These are phyloP conservation scores for Mycena citricolor DNA, from an alignment of 1,284 basidiomycete species.

Conservation along the genomic window DNA sequence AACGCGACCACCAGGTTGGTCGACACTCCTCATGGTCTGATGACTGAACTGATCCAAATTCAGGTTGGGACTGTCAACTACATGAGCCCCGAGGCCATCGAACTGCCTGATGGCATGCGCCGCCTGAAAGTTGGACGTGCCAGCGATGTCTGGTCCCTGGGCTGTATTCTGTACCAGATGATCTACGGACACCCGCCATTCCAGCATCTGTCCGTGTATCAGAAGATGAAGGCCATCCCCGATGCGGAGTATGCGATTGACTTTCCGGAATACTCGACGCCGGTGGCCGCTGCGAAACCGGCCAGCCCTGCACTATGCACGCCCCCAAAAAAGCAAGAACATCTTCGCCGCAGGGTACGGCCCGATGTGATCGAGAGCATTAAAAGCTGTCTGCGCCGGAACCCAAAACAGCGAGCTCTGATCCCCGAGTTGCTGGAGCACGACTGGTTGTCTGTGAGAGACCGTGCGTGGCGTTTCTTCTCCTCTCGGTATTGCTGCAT, in stretches of 20 bases:
- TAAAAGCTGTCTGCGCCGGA: conserved; percentile 70
- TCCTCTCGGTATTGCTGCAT: neutral
- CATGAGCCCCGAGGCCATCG: conserved; percentile 94
- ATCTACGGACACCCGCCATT: conserved; percentile 95
- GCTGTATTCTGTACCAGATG: conserved; percentile 98
- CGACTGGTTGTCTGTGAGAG: conserved; percentile 64
- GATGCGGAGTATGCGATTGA: conserved; percentile 71
- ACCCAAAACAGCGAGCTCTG: conserved; percentile 76
- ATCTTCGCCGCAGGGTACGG: conserved; percentile 65
- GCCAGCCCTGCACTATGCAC: conserved; percentile 29
- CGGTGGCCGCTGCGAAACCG: conserved; percentile 35
- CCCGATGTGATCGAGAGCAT: conserved; percentile 71
- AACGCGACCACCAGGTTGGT: conserved; percentile 86
- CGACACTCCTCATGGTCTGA: too few species aligned
- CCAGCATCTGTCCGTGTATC: conserved; percentile 77
- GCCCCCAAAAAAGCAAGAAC: conserved; percentile 58
- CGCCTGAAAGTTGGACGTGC: conserved; percentile 82
- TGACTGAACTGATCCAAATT: conserved; percentile 8
- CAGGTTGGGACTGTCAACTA: conserved; percentile 94
- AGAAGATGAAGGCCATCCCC: conserved; percentile 88
- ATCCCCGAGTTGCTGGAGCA: conserved; percentile 75
- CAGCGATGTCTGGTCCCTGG: conserved; percentile 95
- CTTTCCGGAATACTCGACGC: conserved; percentile 67
- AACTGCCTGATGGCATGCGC: conserved; percentile 74
- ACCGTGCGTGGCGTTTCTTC: conserved; percentile 27